Conservation (phyloP, 768 basidiomycete species). For the Termitomyces heimii region DNA sequence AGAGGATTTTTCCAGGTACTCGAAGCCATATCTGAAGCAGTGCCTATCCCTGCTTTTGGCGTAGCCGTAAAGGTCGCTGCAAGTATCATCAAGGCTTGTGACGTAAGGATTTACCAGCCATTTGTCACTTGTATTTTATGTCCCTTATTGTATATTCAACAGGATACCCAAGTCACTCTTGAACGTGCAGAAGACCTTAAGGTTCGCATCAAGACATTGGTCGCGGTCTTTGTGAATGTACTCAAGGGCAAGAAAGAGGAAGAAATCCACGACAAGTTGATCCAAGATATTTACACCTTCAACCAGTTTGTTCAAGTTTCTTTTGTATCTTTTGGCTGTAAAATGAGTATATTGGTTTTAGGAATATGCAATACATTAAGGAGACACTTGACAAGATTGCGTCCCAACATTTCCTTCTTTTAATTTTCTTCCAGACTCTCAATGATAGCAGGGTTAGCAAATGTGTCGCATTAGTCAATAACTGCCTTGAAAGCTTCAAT, state of each 20-base stretch:
- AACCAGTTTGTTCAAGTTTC: not conserved
- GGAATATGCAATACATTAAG: constrained; percentile 3
- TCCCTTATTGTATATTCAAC: not conserved
- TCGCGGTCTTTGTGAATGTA: constrained; percentile 3
- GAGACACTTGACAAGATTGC: not conserved
- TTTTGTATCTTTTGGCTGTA: not conserved
- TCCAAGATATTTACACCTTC: not conserved
- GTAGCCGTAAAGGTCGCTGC: not conserved
- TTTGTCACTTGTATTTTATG: not conserved
- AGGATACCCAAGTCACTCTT: constrained; percentile 3
- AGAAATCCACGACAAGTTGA: not conserved
- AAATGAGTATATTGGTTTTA: not conserved
- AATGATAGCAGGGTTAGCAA: not conserved
- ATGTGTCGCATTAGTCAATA: constrained; percentile 1
- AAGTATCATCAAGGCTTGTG: constrained; percentile 5
- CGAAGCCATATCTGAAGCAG: constrained; percentile 1
- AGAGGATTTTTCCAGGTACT: constrained; percentile 4
- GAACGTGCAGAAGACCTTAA: constrained; percentile 6
- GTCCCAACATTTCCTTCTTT: not conserved
- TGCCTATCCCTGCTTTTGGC: constrained; percentile 6
- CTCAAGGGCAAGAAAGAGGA: constrained; percentile 8
- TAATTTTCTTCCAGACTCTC: not conserved
- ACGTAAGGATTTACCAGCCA: not conserved
- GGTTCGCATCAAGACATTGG: constrained; percentile 6
- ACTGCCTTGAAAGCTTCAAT: constrained; percentile 4